These are phyloP conservation scores for Dactylellina drechsleri DNA, from an alignment of 2,329 filamentous ascomycete species.

Conservation along the genomic window DNA sequence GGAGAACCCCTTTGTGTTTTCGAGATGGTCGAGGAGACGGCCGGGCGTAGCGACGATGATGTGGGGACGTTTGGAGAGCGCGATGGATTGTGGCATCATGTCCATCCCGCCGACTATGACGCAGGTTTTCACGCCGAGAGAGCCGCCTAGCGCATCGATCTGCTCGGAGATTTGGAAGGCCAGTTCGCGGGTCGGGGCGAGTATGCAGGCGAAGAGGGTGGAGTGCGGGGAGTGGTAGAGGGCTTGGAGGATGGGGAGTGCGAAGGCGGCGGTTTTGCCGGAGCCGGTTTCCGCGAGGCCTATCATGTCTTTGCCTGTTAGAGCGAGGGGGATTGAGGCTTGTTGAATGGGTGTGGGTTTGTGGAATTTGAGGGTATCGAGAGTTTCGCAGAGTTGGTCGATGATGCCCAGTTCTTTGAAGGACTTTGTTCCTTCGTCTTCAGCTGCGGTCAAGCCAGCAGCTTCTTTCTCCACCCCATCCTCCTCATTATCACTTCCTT, in stretches of 20 bases:
- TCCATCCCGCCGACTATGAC: slow-evolving; percentile 94
- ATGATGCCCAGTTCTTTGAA: slow-evolving; percentile 77
- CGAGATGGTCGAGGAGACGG: slow-evolving; percentile 86
- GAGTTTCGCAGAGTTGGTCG: slow-evolving; percentile 88
- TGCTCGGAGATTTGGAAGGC: slow-evolving; percentile 89
- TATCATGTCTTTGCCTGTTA: slow-evolving; percentile 85
- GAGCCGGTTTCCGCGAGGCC: slow-evolving; percentile 94
- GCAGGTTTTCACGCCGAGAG: slow-evolving; percentile 86
- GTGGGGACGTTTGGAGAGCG: slow-evolving; percentile 94
- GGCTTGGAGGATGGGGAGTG: slow-evolving; percentile 84
- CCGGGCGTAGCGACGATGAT: slow-evolving; percentile 93
- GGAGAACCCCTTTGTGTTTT: slow-evolving; percentile 96
- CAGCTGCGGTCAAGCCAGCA: background rate
- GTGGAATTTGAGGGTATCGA: slow-evolving; percentile 82
- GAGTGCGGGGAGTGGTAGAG: slow-evolving; percentile 80
- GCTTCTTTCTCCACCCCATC: background rate
- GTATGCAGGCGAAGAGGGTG: slow-evolving; percentile 83
- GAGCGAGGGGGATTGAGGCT: slow-evolving; percentile 82
- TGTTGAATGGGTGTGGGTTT: slow-evolving; percentile 87
- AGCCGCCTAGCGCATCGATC: slow-evolving; percentile 85
- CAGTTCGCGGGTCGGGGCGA: slow-evolving; percentile 92
- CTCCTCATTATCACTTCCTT: slow-evolving; percentile 18
- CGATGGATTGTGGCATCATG: slow-evolving; percentile 90
- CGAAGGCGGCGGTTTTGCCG: slow-evolving; percentile 96
- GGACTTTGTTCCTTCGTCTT: slow-evolving; percentile 60